Evolutionary conservation across 163 green algal species (phyloP), one percentile per base, ranked within the genome.

Genomic region (Chlamydomonas reinhardtii): DNA sequence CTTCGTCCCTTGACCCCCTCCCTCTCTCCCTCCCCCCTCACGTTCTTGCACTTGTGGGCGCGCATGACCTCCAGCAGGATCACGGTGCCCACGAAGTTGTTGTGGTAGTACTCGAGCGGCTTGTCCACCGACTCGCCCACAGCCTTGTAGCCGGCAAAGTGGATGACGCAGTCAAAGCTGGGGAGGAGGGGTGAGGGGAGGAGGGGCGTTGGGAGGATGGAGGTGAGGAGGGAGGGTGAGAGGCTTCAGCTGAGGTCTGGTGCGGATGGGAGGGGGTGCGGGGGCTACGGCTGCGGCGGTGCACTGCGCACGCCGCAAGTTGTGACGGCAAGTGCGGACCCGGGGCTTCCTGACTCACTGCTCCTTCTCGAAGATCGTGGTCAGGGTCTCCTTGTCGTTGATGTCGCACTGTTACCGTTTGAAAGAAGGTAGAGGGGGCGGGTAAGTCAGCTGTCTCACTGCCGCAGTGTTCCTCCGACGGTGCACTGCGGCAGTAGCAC

Each of bases 71-170:
- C 93, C 59, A 97, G 82, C 83, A 99, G 92, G 31, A 96, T 94
- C 25, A 99, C 73, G 0, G 96, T 98, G 70, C 96, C 95, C 31
- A 91, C 85, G 27, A 99, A 94, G 91, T 99, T 99, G 96, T 99
- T 99, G 76, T 94, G 88, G 93, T 99, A 99, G 92, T 99, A 99
- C 83, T 95, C 90, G 72, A 99, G 91, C 0, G 98, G 98, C 85
- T 98, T 94, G 48, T 96, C 90, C 61, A 99, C 97, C 48, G 88
- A 96, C 91, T 99, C 98, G 9, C 98, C 98, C 31, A 99, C 98
- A 20, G 98, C 98, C 92, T 99, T 99, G 88, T 96, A 96, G 31
- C 97, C 98, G 65, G 98, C 98, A 95, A 99, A 99, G 91, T 99
- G 98, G 78, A 99, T 99, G 6, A 98, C 95, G 15, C 96, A 96